Percentiles rank a stretch among this genome's conserved stretches.
phyloP scores from a whole-genome alignment of 2,329 filamentous ascomycete genomes.

The Xylariales sp. region DNA sequence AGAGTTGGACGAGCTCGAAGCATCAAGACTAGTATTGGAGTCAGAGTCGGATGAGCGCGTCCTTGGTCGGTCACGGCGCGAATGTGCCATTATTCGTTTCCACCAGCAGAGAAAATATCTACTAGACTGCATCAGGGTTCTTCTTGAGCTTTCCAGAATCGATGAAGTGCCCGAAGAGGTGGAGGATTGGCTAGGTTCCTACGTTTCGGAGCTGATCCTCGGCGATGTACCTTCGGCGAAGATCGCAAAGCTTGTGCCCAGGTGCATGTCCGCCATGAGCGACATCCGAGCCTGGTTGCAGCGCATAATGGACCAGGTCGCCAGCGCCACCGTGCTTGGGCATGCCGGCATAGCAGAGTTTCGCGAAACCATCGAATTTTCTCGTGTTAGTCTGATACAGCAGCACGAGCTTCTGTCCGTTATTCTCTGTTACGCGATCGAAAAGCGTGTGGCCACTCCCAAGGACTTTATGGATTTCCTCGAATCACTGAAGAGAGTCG shows the following conservation, averaged over 20 bases:
- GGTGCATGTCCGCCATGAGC: constrained; percentile 72
- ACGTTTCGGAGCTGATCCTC: constrained; percentile 54
- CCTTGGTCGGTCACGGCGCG: constrained; percentile 68
- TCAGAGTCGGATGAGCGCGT: constrained; percentile 64
- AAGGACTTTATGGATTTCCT: constrained; percentile 74
- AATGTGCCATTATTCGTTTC: constrained; percentile 80
- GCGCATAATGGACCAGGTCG: constrained; percentile 69
- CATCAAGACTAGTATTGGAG: constrained; percentile 71
- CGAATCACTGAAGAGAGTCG: constrained; percentile 60
- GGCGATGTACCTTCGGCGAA: constrained; percentile 40
- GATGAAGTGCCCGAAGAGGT: constrained; percentile 51
- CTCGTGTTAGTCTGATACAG: constrained; percentile 73
- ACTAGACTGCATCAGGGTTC: constrained; percentile 76
- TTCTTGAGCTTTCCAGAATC: constrained; percentile 65
- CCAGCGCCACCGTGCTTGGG: constrained; percentile 71
- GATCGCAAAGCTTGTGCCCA: constrained; percentile 61
- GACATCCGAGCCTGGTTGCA: constrained; percentile 75
- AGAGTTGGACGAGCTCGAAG: constrained; percentile 84
- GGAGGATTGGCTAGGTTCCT: constrained; percentile 45
- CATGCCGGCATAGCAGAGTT: constrained; percentile 54
- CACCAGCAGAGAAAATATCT: constrained; percentile 81
- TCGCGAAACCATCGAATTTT: constrained; percentile 74
- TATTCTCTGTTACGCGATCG: constrained; percentile 75
- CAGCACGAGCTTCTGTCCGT: constrained; percentile 87
- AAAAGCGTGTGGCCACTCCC: constrained; percentile 64